Percentiles rank a stretch among this genome's conserved stretches.
These are phyloP conservation scores for Phyllosticta capitalensis DNA, from an alignment of 2,329 filamentous ascomycete genomes.

Conservation along the genomic window DNA sequence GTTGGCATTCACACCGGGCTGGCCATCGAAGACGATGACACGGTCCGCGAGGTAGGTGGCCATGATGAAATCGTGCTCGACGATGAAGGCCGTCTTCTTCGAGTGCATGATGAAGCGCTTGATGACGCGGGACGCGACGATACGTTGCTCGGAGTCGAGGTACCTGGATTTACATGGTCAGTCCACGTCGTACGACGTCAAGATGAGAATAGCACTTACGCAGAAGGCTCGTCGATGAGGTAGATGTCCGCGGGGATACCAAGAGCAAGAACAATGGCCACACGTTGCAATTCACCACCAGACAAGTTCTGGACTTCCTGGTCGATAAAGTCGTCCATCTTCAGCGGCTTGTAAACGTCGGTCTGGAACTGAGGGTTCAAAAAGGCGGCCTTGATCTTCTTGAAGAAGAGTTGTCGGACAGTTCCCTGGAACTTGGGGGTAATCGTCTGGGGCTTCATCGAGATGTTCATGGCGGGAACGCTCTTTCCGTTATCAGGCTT, in stretches of 20 bases:
- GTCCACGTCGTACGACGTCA: background rate
- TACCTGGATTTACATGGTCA: slow-evolving; percentile 41
- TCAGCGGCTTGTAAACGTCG: slow-evolving; percentile 98
- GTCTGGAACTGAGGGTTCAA: slow-evolving; percentile 97
- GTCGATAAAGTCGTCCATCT: slow-evolving; percentile 98
- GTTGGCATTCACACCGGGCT: slow-evolving; percentile 78
- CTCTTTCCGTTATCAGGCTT: slow-evolving; percentile 74
- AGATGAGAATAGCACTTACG: slow-evolving; percentile 25
- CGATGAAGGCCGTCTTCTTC: slow-evolving; percentile 98
- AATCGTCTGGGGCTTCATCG: slow-evolving; percentile 99
- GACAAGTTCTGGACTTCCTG: slow-evolving; percentile 99
- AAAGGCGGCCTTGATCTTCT: slow-evolving; percentile 98
- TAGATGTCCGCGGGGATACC: slow-evolving; percentile 96
- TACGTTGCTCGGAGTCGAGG: slow-evolving; percentile 98
- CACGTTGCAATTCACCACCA: slow-evolving; percentile 98
- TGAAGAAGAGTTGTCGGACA: slow-evolving; percentile 96
- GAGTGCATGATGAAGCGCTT: slow-evolving; percentile 99
- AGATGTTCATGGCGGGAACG: slow-evolving; percentile 91
- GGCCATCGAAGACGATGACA: slow-evolving; percentile 95
- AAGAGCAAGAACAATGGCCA: slow-evolving; percentile 93
- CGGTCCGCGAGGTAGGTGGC: slow-evolving; percentile 74
- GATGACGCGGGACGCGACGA: slow-evolving; percentile 92
- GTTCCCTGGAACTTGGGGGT: slow-evolving; percentile 97
- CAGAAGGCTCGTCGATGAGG: slow-evolving; percentile 93
- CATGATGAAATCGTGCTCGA: slow-evolving; percentile 99